A percentile compares a stretch with the other conserved stretches of the same genome.
phyloP scores from a whole-genome alignment of 2,329 filamentous ascomycete species.

The Pseudogymnoascus sp. region DNA sequence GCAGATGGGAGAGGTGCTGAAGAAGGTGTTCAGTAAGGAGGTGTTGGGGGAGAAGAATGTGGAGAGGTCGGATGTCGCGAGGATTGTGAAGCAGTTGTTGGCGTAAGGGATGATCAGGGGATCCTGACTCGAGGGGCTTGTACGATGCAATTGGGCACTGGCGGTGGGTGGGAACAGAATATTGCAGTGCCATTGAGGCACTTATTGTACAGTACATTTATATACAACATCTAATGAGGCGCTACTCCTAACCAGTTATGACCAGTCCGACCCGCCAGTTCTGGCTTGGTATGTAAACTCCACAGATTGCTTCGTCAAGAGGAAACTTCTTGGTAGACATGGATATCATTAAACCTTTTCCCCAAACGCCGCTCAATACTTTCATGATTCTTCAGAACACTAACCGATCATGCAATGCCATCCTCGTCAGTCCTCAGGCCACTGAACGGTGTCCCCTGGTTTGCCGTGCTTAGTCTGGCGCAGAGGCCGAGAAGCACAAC shows the following conservation, averaged over 20 bases:
- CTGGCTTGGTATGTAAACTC: background rate
- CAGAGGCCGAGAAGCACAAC: constrained; percentile 87
- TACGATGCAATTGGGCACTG: background rate
- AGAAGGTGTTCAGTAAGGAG: constrained; percentile 45
- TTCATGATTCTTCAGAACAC: background rate
- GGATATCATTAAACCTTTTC: constrained; percentile 7
- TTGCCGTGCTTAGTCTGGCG: constrained; percentile 72
- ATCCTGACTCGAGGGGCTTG: background rate
- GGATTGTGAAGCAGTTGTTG: constrained; percentile 49
- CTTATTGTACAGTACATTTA: constrained; percentile 6
- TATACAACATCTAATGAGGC: constrained; percentile 8
- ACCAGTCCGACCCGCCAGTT: background rate
- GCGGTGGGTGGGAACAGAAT: background rate
- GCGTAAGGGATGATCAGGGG: constrained; percentile 4
- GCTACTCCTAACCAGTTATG: background rate
- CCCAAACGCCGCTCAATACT: constrained; percentile 6
- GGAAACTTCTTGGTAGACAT: constrained; percentile 7
- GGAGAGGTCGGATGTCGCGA: constrained; percentile 54
- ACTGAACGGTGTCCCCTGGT: constrained; percentile 63
- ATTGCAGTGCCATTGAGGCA: background rate
- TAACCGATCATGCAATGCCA: constrained; percentile 16
- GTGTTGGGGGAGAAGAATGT: constrained; percentile 57
- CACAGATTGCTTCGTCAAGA: background rate
- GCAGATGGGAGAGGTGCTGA: constrained; percentile 56
- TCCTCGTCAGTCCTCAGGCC: constrained; percentile 55